Base-by-base conservation (phyloP, 129 eudicot genomes). In the Centella asiatica region DNA sequence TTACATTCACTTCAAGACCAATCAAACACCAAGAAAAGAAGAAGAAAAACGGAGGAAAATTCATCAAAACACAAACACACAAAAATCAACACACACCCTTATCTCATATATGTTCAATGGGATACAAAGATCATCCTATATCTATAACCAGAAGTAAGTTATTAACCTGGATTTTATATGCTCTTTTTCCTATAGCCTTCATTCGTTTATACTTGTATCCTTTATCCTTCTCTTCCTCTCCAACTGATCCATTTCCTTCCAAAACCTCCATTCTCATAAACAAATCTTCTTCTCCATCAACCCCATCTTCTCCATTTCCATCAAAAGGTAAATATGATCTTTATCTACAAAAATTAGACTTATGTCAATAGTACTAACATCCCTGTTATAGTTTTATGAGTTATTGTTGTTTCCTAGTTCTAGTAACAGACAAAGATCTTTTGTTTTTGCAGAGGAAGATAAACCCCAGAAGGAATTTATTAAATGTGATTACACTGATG, bases 401-500 rank as follows among this genome's bases (percentile, higher is more conserved):
- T n/a, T n/a, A n/a, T n/a, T n/a, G n/a, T n/a, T n/a, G n/a, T n/a
- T n/a, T n/a, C n/a, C n/a, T n/a, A n/a, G n/a, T n/a, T n/a, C n/a
- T n/a, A n/a, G n/a, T n/a, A 24, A 49, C 54, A 31, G 11, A 31
- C 9, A 15, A 59, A 44, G 55, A 44, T 51, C 49, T 59, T 36
- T 74, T 22, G 47, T 45, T 53, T 68, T 61, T 69, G 74, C 81
- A 82, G 85, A 76, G 64, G 70, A 49, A 34, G 68, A 18, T 51
- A 68, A 40, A 46, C 34, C 26, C 27, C 68, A 39, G 73, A 64
- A 34, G 3, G 49, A 71, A 67, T 57, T 62, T 25, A 18, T 73
- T 25, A 53, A 29, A 22, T 87, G 96, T 66, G 99, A 93, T 63
- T 93, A 93, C 78, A 74, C 76, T 46, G 60, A 85, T 74, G 99